Evolutionary conservation across 257 asterid species (phyloP).

Genomic region (Nicotiana attenuata): DNA sequence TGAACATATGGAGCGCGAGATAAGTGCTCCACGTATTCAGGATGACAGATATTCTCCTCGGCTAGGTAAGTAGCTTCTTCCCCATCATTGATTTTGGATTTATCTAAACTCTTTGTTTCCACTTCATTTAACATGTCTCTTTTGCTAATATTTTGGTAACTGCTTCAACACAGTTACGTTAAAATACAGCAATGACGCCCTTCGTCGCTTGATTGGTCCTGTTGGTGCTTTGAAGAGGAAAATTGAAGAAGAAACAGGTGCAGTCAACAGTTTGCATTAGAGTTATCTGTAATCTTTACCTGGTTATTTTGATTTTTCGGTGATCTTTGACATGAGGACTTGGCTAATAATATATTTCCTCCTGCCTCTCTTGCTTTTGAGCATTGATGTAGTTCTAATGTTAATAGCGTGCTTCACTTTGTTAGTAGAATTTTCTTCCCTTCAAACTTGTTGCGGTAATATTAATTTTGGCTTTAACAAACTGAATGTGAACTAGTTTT

Average conservation of each 20-base stretch:
- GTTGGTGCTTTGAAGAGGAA: slow-evolving; percentile 86
- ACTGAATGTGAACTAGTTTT: neutral
- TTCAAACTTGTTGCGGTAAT: neutral
- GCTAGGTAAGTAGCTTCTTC: slow-evolving; percentile 38
- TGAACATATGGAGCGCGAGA: slow-evolving; percentile 85
- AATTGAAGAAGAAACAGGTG: slow-evolving; percentile 96
- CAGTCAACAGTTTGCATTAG: slow-evolving; percentile 1
- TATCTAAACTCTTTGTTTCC: neutral
- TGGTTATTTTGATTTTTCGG: neutral
- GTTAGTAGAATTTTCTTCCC: neutral
- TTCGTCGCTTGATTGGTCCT: slow-evolving; percentile 95
- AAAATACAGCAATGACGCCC: slow-evolving; percentile 78
- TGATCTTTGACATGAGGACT: neutral
- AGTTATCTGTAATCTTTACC: neutral
- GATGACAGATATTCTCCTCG: slow-evolving; percentile 73
- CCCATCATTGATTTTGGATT: neutral
- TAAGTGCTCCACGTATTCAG: slow-evolving; percentile 67
- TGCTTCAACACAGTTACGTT: slow-evolving; percentile 46
- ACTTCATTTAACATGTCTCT: slow-evolving; percentile 10
- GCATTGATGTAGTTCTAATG: neutral
- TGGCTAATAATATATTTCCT: neutral
- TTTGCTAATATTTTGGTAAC: slow-evolving; percentile 18
- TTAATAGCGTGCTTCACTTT: neutral
- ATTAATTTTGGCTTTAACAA: neutral
- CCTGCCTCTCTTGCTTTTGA: neutral